Evolutionary conservation across 306 rosid genomes (phyloP).

Genomic region (Citrullus colocynthis): DNA sequence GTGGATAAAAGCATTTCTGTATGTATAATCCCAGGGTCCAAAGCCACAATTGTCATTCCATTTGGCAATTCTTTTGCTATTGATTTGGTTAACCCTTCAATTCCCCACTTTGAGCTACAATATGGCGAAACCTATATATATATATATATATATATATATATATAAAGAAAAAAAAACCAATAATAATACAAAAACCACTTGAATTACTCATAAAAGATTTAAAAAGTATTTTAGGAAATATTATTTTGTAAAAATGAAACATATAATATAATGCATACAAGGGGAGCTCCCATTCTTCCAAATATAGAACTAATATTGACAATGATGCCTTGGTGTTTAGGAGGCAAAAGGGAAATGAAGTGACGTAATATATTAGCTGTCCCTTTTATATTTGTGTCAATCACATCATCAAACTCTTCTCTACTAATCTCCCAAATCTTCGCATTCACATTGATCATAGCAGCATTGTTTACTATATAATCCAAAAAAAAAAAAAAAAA

Average conservation of each 20-base stretch:
- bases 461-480: constrained; percentile 54
- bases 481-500: background rate
- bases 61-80: background rate
- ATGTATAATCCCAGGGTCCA: background rate
- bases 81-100: background rate
- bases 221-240: no score
- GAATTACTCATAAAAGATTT: no score
- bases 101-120: background rate
- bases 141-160: no score
- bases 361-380: constrained; percentile 57
- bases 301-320: constrained; percentile 76
- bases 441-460: constrained; percentile 50
- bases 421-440: constrained; percentile 67
- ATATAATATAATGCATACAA: no score
- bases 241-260: no score
- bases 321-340: constrained; percentile 35
- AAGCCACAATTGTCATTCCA: background rate
- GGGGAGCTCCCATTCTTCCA: constrained; percentile 32
- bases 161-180: no score
- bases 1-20: background rate
- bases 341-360: constrained; percentile 57
- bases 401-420: constrained; percentile 53
- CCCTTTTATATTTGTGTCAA: constrained; percentile 79
- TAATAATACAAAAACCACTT: no score
- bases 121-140: background rate